Evolutionary conservation across 345 rosid species (phyloP), one percentile per base, ranked within the genome.

Genomic region (Aquilaria sinensis): DNA sequence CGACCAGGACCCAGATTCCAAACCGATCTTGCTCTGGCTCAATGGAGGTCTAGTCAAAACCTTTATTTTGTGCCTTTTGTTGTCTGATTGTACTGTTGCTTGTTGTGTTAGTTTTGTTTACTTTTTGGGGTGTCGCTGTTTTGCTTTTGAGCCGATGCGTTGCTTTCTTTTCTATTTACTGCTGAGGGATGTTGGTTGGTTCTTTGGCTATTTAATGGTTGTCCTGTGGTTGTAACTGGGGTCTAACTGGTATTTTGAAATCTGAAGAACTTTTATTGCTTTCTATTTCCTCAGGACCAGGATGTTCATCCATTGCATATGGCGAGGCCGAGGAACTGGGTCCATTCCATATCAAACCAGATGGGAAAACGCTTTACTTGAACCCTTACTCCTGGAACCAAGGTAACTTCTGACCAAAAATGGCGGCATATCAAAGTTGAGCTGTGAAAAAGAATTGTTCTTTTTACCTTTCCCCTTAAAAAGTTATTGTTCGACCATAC

Each of bases 261-360:
- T 45, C 29, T 5, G 9, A 2, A 29, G 32, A 12, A 49, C 63
- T 68, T 32, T 37, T 41, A 58, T 61, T 14, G 12, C 51, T 6
- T 50, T 43, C 33, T 60, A 31, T 70, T 37, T 57, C 45, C 63
- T 51, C 56, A 93, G 98, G 98, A 60, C 98, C 98, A 59, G 98
- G 98, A 65, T 93, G 98, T 73, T 90, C 98, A 46, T 90, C 98
- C 29, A 76, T 90, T 73, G 98, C 83, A 53, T 90, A 47, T 70
- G 97, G 97, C 14, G 81, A 77, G 81, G 97, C 98, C 32, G 96
- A 93, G 77, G 97, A 93, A 78, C 79, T 89, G 45, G 97, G 97
- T 60, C 96, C 98, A 1, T 93, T 93, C 65, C 98, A 90, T 69
- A 84, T 93, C 64, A 75, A 52, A 62, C 51, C 84, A 53, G 97